Evolutionary conservation across 2,329 filamentous ascomycete species (phyloP), one percentile per base, ranked within the genome.

Genomic region (Clarireedia hainanense): DNA sequence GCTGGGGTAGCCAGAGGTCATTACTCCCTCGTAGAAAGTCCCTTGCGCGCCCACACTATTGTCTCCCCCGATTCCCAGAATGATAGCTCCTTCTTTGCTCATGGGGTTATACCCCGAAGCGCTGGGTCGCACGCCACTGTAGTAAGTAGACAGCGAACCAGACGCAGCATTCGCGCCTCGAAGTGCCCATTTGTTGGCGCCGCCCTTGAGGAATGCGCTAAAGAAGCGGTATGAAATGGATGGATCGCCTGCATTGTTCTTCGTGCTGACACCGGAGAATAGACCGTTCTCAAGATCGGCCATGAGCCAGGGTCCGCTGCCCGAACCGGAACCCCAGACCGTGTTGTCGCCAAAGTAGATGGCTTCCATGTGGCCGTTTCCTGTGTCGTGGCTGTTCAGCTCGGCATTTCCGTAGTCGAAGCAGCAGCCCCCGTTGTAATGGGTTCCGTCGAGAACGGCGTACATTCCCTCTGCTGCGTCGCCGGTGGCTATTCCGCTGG

Each of bases 1-100:
- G 2, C 77, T 75, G 0, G 83, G 82, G 61, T 84, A 85, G 0
- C 81, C 80, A 0, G 73, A 69, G 14, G 81, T 85, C 80, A 86
- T 83, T 26, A 79, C 81, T 26, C 82, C 83, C 68, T 86, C 83
- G 67, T 85, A 83, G 64, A 83, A 83, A 0, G 81, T 85, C 26
- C 83, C 82, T 64, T 84, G 80, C 0, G 74, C 82, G 70, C 69
- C 83, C 14, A 42, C 39, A 2, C 63, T 65, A 34, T 65, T 86
- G 62, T 86, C 83, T 6, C 83, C 83, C 15, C 83, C 83, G 54
- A 85, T 84, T n/a, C 83, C 83, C 15, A 86, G 79, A 56, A 86
- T 76, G 47, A 86, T 83, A 55, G 82, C 77, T 10, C 83, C 83
- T 64, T 86, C 82, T 61, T 85, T 84, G 60, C 64, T 72, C 83